These are phyloP conservation scores for Xylariaceae sp. DNA, from an alignment of 2,329 filamentous ascomycete genomes.

Conservation along the genomic window DNA sequence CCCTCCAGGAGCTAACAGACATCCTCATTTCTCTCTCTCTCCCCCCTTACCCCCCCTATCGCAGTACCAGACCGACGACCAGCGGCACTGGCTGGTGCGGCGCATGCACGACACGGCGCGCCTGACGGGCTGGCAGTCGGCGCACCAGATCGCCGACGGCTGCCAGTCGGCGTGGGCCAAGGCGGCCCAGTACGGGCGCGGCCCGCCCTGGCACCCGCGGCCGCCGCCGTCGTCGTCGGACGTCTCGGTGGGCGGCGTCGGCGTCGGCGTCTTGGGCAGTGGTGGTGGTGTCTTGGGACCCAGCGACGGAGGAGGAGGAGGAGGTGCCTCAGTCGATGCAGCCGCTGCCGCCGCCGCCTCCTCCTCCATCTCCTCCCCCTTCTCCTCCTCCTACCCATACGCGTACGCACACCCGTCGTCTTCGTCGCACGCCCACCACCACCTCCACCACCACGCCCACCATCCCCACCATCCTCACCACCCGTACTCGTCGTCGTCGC, in stretches of 20 bases:
- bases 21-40: neutral
- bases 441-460: neutral
- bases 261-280: no score
- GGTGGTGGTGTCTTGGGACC: no score
- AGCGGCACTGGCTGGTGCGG: slow-evolving; percentile 71
- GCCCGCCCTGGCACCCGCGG: slow-evolving; percentile 60
- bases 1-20: no score
- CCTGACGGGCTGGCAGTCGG: slow-evolving; percentile 81
- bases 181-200: slow-evolving; percentile 63
- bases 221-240: no score
- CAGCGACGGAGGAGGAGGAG: slow-evolving; percentile 25
- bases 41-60: slow-evolving; percentile 1
- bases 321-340: slow-evolving; percentile 5
- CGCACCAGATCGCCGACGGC: slow-evolving; percentile 70
- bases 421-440: no score
- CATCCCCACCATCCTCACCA: neutral
- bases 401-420: no score
- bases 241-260: no score
- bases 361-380: no score
- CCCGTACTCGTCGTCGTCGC: no score
- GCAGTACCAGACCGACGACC: slow-evolving; percentile 61
- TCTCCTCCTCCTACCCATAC: no score
- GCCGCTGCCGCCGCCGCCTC: no score
- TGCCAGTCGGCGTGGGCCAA: slow-evolving; percentile 81
- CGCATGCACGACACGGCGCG: slow-evolving; percentile 68